Evolutionary conservation across 352 stramenopile genomes (phyloP), one percentile per base, ranked within the genome.

Genomic region (Pythium brachiatum): DNA sequence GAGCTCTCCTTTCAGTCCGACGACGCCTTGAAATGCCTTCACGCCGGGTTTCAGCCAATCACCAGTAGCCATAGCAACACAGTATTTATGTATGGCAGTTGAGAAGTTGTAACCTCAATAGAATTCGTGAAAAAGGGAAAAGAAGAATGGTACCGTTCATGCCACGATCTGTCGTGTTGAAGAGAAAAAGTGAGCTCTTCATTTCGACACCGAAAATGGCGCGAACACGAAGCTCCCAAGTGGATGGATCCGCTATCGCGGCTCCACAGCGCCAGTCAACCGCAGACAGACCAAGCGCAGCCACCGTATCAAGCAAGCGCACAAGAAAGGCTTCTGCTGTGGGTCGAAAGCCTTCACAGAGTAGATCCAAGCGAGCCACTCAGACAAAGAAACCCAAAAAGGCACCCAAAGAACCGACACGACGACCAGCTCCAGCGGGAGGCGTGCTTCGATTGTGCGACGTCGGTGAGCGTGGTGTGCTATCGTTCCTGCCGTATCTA

Each of bases 401-500:
- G 31, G 11, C 12, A 39, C 18, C 2, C 25, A 26, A 36, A 20
- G 18, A 3, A 31, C 27, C 44, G 4, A 25, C 15, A 54, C 57
- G 1, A n/a, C 32, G 7, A 51, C 29, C 36, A 41, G 13, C 36
- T 13, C 15, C 21, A 8, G 36, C 34, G 12, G 59, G 53, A 31
- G 53, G 47, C 2, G 18, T 29, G 20, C 36, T 76, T 20, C 38
- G 25, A 34, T 56, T 89, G 9, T 68, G 60, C 32, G 82, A 89
- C 21, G 60, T 82, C 25, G 70, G 57, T 7, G 78, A 88, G 47
- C 74, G 63, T 8, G 56, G 64, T 29, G 65, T 86, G 44, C 53
- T 92, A 39, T 63, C 64, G 46, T 90, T 88, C 38, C 47, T 92
- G 26, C 60, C 74, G 7, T 57, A 76, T 7, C 46, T 92, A 25